phyloP scores from a whole-genome alignment of 169 alveolate genomes.

The Plasmodium vivax region DNA sequence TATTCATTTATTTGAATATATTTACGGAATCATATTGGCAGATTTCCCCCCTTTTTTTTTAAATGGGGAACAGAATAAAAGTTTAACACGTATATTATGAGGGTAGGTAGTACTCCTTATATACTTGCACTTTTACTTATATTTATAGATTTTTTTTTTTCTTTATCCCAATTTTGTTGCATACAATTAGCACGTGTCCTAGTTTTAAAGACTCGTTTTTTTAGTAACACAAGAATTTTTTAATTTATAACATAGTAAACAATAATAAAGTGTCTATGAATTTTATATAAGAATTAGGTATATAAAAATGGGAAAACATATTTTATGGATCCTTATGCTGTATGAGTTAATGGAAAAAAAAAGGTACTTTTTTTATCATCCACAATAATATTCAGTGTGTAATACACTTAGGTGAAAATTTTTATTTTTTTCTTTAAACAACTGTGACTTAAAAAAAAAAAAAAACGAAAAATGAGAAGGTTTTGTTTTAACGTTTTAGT shows the following conservation, averaged over 20 bases:
- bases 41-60: neutral
- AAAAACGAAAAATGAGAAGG: neutral
- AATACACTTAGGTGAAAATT: neutral
- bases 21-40: neutral
- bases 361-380: neutral
- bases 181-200: neutral
- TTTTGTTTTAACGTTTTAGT: too few species aligned
- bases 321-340: neutral
- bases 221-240: neutral
- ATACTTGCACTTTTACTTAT: neutral
- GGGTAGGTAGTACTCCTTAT: neutral
- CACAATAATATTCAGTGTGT: neutral
- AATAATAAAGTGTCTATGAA: neutral
- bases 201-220: neutral
- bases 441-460: neutral
- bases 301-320: neutral
- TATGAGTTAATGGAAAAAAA: neutral
- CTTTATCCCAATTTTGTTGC: neutral
- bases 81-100: neutral
- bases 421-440: neutral
- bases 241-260: neutral
- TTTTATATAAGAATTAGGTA: neutral
- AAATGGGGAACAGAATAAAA: neutral
- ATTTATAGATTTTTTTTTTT: neutral
- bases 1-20: neutral